Evolutionary conservation across 345 rosid species (phyloP).

Genomic region (Boechera stricta): DNA sequence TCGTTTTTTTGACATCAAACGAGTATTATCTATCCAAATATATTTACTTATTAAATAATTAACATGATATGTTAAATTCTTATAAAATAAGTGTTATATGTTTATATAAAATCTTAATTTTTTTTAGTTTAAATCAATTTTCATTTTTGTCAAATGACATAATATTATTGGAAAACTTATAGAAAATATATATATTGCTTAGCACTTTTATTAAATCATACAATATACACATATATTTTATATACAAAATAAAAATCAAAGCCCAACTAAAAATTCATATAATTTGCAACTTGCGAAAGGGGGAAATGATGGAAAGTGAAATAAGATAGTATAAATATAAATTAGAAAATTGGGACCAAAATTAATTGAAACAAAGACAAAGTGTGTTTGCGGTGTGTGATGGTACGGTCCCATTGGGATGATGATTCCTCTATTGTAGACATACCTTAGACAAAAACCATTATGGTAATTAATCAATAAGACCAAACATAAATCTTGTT

Average conservation of each 20-base stretch:
- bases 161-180: neutral
- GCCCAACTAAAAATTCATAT: neutral
- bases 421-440: conserved; percentile 39
- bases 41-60: no score
- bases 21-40: no score
- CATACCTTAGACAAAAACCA: conserved; percentile 42
- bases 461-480: conserved; percentile 25
- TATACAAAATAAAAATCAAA: neutral
- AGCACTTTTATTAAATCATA: neutral
- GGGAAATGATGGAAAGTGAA: conserved; percentile 25
- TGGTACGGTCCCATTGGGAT: conserved; percentile 27
- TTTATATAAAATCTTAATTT: no score
- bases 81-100: no score
- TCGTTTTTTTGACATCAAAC: no score
- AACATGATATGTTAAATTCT: no score
- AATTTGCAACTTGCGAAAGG: neutral
- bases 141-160: no score
- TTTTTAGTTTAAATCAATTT: no score
- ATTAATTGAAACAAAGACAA: conserved; percentile 36
- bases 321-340: neutral
- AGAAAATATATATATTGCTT: neutral
- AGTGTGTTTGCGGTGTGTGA: conserved; percentile 32
- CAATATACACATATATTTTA: neutral
- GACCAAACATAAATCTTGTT: conserved; percentile 31
- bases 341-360: conserved; percentile 28